Base-by-base conservation (phyloP, 2,329 filamentous ascomycete species). In the Colletotrichum eleusines region DNA sequence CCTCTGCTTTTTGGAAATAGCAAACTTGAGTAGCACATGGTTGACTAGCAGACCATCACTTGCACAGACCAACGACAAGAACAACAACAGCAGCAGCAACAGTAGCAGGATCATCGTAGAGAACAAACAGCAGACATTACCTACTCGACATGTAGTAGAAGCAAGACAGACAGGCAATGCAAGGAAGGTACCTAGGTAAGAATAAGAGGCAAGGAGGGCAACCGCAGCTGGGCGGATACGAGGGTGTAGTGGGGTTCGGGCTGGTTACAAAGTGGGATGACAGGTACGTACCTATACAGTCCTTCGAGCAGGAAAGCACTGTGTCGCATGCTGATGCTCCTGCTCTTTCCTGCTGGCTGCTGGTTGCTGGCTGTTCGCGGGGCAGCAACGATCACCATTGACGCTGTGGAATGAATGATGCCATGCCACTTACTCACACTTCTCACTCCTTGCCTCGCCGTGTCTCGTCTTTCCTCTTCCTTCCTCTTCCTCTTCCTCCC, bases 211-310 rank as follows among this genome's bases (percentile, higher is more conserved):
- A 8, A 42, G 40, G 40, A 42, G 20, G 40, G 38, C 12, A 40
- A 40, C 38, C 38, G 18, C 40, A 42, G 57, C 66, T 44, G 11
- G 53, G 38, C n/a, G 63, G 50, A 51, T 67, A 59, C 64, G 68
- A 71, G 65, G 59, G 69, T 71, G 69, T 71, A 55, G 69, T 71
- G 69, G 69, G 69, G 69, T 71, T 63, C 50, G 28, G 51, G 51
- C 61, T 38, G 33, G 61, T 33, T 44, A 42, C 38, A 55, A 38
- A 59, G 68, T 68, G 64, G 59, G 64, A 63, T 71, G 64, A 71
- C 65, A 46, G 38, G 35, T 46, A 71, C 40, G 64, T 71, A 54
- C 26, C 31, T 2, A 3, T 3, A 31, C 58, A 16, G 63, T 66
- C 4, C 3, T 12, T 4, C 18, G 16, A 5, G 0, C 4, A n/a